A percentile compares a stretch with the other conserved stretches of the same genome.
phyloP scores from a whole-genome alignment of 768 basidiomycete species.

The Boletus huronensis region DNA sequence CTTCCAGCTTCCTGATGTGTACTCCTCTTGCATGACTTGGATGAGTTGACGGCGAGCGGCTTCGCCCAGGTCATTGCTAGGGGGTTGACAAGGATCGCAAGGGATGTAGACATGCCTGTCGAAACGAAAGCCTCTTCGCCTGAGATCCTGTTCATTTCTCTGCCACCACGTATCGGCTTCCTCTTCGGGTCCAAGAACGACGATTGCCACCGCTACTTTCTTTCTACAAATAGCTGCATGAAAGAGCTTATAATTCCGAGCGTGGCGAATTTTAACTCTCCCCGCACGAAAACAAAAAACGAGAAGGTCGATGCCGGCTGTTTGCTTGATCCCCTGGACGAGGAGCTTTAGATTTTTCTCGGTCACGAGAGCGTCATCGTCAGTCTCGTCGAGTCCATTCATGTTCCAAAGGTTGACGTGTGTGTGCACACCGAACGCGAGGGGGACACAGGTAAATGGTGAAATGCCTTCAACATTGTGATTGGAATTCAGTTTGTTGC shows the following conservation, averaged over 20 bases:
- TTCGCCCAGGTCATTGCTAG: neutral
- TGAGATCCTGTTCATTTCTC: slow-evolving; percentile 20
- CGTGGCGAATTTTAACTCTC: slow-evolving; percentile 16
- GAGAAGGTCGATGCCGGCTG: slow-evolving; percentile 21
- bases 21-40: slow-evolving; percentile 10
- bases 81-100: slow-evolving; percentile 1
- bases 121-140: slow-evolving; percentile 23
- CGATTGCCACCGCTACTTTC: slow-evolving; percentile 30
- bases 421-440: slow-evolving; percentile 3
- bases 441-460: slow-evolving; percentile 1
- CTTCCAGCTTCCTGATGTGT: slow-evolving; percentile 12
- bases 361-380: slow-evolving; percentile 10
- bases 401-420: slow-evolving; percentile 20
- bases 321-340: slow-evolving; percentile 13
- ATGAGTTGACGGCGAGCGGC: neutral
- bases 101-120: slow-evolving; percentile 26
- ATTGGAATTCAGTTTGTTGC: neutral
- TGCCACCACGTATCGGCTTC: slow-evolving; percentile 26
- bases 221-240: slow-evolving; percentile 27
- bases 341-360: slow-evolving; percentile 15
- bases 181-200: slow-evolving; percentile 33
- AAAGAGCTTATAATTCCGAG: slow-evolving; percentile 32
- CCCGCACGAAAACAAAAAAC: slow-evolving; percentile 28
- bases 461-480: neutral
- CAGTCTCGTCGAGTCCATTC: slow-evolving; percentile 11